Percentiles rank a stretch among this genome's conserved stretches.
Evolutionary conservation across 2,329 filamentous ascomycete species (phyloP).

Genomic region (Ilyonectria sp.): DNA sequence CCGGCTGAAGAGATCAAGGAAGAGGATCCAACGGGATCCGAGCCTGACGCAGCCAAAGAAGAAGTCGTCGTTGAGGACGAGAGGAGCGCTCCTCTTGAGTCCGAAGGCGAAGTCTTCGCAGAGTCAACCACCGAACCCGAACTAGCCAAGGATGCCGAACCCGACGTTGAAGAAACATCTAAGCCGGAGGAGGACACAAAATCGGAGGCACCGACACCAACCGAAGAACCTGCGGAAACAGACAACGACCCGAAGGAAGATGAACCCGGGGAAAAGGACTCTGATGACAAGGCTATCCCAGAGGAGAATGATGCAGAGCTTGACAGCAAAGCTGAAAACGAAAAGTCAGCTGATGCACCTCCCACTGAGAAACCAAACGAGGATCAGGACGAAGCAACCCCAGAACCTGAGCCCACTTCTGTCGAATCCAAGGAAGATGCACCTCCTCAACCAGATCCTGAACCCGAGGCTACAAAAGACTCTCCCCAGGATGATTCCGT

Average conservation of each 20-base stretch:
- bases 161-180: background rate
- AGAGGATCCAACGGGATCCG: slow-evolving; percentile 10
- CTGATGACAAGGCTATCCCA: slow-evolving; percentile 10
- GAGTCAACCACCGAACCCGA: slow-evolving; percentile 9
- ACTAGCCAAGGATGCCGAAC: slow-evolving; percentile 4
- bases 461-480: slow-evolving; percentile 12
- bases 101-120: slow-evolving; percentile 8
- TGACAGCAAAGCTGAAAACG: slow-evolving; percentile 13
- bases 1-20: slow-evolving; percentile 4
- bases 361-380: slow-evolving; percentile 1
- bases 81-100: slow-evolving; percentile 2
- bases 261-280: background rate
- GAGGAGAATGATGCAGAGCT: slow-evolving; percentile 1
- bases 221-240: slow-evolving; percentile 5
- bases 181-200: slow-evolving; percentile 9
- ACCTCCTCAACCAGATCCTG: background rate
- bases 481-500: background rate
- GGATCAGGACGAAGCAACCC: slow-evolving; percentile 17
- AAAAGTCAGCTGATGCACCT: background rate
- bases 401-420: slow-evolving; percentile 2
- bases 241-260: slow-evolving; percentile 18
- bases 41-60: background rate
- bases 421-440: slow-evolving; percentile 3
- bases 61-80: slow-evolving; percentile 9
- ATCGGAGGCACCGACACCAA: background rate